Base-by-base conservation (phyloP, 1,284 basidiomycete species). In the Trichosporon asahii region DNA sequence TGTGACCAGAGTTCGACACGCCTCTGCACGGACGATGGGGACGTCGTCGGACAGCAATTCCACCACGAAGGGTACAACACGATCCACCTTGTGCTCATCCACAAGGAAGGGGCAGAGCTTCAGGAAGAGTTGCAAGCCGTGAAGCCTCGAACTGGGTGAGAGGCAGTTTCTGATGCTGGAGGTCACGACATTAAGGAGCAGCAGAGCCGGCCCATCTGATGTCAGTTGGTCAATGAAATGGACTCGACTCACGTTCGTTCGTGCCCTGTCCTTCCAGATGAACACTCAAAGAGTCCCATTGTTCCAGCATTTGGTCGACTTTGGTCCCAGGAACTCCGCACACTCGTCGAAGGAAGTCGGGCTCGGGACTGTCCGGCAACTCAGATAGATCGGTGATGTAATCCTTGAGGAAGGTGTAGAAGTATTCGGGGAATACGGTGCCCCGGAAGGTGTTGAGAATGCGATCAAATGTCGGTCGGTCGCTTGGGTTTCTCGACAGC, bases 61-160 rank as follows among this genome's bases (percentile, higher is more conserved):
- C 5, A 98, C 90, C 29, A 97, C 88, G 76, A 94, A 98, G 0
- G 97, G 97, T 1, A 98, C 86, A 83, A 98, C 89, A 3, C 95
- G 89, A 80, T 99, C 97, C 63, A 99, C 85, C 79, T 96, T 96
- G 15, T 94, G 94, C 81, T 98, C 96, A 78, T 99, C 97, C 0
- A 92, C 93, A 37, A 99, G 86, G 78, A 92, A 91, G 1, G 88
- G 88, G 3, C 89, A 88, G 5, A 98, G 86, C 1, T 93, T 93
- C 21, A 98, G 86, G 69, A 98, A 90, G 11, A 98, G 87, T 76
- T 98, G 94, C 64, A 99, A 84, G 0, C 91, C 92, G 46, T 89
- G 90, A 31, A 94, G 84, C 80, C 95, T 93, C 7, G 94, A 94
- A 37, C 91, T 93, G 0, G 97, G 93, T 2, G 94, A 87, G 14